phyloP scores from a whole-genome alignment of 768 basidiomycete genomes.

The Collybia sp. region DNA sequence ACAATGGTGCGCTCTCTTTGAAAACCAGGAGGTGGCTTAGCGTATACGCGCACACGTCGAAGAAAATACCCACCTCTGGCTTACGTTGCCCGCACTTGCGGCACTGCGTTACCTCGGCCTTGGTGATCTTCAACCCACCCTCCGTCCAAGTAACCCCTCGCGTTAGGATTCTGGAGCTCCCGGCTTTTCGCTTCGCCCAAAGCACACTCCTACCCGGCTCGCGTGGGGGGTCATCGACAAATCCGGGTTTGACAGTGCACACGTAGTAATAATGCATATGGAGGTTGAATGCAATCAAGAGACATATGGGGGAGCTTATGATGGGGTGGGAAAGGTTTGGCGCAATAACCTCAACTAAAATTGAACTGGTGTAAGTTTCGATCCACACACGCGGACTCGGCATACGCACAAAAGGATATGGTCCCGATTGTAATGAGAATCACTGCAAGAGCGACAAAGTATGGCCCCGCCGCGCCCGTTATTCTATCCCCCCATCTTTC shows the following conservation, averaged over 20 bases:
- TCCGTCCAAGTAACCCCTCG: conserved; percentile 50
- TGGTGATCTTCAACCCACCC: conserved; percentile 39
- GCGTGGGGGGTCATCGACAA: conserved; percentile 54
- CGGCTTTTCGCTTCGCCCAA: conserved; percentile 49
- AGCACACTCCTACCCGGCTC: conserved; percentile 35
- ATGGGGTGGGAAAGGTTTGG: conserved; percentile 58
- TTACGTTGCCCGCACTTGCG: conserved; percentile 61
- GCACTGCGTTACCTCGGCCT: conserved; percentile 56
- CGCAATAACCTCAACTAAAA: conserved; percentile 72
- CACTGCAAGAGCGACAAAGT: conserved; percentile 82
- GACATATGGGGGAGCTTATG: conserved; percentile 61
- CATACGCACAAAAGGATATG: conserved; percentile 74
- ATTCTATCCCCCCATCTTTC: conserved; percentile 75
- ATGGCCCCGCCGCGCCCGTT: conserved; percentile 88
- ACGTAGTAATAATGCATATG: conserved; percentile 83
- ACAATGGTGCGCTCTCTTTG: conserved; percentile 89
- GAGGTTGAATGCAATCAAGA: conserved; percentile 75
- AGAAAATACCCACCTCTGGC: conserved; percentile 63
- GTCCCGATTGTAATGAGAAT: conserved; percentile 64
- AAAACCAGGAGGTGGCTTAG: conserved; percentile 7
- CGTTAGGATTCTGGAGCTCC: conserved; percentile 21
- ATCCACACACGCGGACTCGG: neutral
- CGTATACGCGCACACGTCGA: neutral
- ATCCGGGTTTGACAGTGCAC: conserved; percentile 77
- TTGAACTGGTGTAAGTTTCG: conserved; percentile 2